phyloP scores from a whole-genome alignment of 768 basidiomycete genomes.

The Dacryopinax spathularia region DNA sequence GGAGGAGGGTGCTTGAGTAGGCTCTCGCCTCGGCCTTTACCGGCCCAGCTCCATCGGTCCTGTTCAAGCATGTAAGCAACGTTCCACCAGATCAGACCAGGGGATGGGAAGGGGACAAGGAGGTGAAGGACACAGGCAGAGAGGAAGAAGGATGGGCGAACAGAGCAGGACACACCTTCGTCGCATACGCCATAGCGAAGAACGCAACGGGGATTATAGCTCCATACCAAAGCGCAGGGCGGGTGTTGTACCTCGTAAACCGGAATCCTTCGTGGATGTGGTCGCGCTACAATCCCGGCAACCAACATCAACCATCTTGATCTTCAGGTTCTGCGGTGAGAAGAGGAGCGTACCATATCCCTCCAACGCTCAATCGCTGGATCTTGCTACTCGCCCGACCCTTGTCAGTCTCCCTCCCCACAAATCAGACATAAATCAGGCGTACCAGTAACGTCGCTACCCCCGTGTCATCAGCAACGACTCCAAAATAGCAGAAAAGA shows the following conservation, averaged over 20 bases:
- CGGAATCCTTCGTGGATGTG: constrained; percentile 70
- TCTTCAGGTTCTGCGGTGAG: background rate
- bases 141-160: no score
- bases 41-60: background rate
- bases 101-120: background rate
- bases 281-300: constrained; percentile 46
- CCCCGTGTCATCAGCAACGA: background rate
- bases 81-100: background rate
- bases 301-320: background rate
- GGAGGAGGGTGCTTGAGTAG: background rate
- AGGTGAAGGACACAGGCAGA: background rate
- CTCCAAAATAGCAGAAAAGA: background rate
- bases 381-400: constrained; percentile 36
- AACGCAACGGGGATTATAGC: constrained; percentile 43
- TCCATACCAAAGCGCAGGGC: constrained; percentile 48
- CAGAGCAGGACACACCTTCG: constrained; percentile 19
- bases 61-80: background rate
- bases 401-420: background rate
- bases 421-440: constrained; percentile 35
- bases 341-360: constrained; percentile 33
- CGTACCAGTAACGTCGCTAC: constrained; percentile 29
- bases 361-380: constrained; percentile 47
- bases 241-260: constrained; percentile 56
- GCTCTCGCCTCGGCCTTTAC: background rate
- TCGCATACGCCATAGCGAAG: constrained; percentile 12